Percentiles rank a stretch among this genome's conserved stretches.
Conservation (phyloP, 768 basidiomycete species). For the Thelephora aurantiotincta region DNA sequence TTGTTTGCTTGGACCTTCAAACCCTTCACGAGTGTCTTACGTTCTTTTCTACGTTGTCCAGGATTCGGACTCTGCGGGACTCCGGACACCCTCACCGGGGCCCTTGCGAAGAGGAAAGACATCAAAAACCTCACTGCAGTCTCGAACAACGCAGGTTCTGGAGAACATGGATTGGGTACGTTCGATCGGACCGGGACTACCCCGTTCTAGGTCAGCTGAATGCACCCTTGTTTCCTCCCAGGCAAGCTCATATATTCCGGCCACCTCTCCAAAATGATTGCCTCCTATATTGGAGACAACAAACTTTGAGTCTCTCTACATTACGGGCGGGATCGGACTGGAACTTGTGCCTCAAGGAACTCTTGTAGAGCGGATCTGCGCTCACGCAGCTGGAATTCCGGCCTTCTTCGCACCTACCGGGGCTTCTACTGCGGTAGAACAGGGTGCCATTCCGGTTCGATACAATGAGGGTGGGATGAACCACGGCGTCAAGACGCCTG, state of each 20-base stretch:
- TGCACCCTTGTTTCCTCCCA: slow-evolving; percentile 14
- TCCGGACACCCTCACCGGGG: slow-evolving; percentile 77
- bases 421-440: slow-evolving; percentile 70
- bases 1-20: slow-evolving; percentile 11
- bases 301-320: slow-evolving; percentile 76
- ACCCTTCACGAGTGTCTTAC: neutral
- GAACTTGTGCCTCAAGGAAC: slow-evolving; percentile 91
- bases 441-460: slow-evolving; percentile 63
- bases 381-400: slow-evolving; percentile 83
- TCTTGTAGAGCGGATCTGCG: slow-evolving; percentile 75
- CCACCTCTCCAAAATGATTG: slow-evolving; percentile 73
- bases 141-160: slow-evolving; percentile 77
- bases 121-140: slow-evolving; percentile 68
- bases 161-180: slow-evolving; percentile 56
- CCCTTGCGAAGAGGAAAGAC: slow-evolving; percentile 60
- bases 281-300: slow-evolving; percentile 82
- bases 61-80: slow-evolving; percentile 87
- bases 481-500: slow-evolving; percentile 55
- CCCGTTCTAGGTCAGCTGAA: neutral
- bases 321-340: slow-evolving; percentile 66
- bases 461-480: slow-evolving; percentile 67
- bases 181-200: neutral
- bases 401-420: slow-evolving; percentile 93
- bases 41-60: slow-evolving; percentile 18
- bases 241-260: slow-evolving; percentile 62